These are phyloP conservation scores for Liquidambar formosana DNA, from an alignment of 164 flowering plant species.

Conservation along the genomic window DNA sequence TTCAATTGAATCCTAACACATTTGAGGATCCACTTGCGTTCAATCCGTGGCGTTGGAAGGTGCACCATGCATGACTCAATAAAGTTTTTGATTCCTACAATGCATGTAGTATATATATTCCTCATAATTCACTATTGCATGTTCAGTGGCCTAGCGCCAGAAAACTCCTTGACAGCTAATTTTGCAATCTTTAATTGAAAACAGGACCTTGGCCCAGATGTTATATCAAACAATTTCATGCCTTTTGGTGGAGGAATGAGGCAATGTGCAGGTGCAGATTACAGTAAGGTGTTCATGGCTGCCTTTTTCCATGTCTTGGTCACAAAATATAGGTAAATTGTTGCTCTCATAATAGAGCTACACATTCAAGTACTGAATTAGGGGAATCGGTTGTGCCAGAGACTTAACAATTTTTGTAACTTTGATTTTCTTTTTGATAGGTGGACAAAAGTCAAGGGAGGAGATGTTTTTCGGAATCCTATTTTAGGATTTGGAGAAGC, in stretches of 20 bases:
- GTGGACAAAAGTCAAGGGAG: conserved; percentile 14
- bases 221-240: conserved; percentile 13
- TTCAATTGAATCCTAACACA: too few species aligned
- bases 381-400: not conserved
- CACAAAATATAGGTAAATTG: conserved; percentile 25
- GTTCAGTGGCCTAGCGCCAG: conserved; percentile 9
- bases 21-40: too few species aligned
- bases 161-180: conserved; percentile 5
- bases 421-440: not conserved
- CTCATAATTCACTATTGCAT: too few species aligned
- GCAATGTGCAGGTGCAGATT: conserved; percentile 28
- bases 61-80: too few species aligned
- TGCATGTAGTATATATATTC: too few species aligned
- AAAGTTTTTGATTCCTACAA: too few species aligned
- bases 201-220: conserved; percentile 6
- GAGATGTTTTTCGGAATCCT: conserved; percentile 12
- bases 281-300: conserved; percentile 11
- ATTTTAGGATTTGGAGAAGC: conserved; percentile 5
- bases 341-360: not conserved
- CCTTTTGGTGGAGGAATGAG: too few species aligned
- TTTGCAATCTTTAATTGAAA: not conserved
- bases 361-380: too few species aligned
- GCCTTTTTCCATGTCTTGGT: too few species aligned
- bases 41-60: too few species aligned
- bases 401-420: not conserved